Percentiles rank a stretch among this genome's conserved stretches.
These are phyloP conservation scores for Massospora cicadina DNA, from an alignment of 371 early-diverging fungal species.

Conservation along the genomic window DNA sequence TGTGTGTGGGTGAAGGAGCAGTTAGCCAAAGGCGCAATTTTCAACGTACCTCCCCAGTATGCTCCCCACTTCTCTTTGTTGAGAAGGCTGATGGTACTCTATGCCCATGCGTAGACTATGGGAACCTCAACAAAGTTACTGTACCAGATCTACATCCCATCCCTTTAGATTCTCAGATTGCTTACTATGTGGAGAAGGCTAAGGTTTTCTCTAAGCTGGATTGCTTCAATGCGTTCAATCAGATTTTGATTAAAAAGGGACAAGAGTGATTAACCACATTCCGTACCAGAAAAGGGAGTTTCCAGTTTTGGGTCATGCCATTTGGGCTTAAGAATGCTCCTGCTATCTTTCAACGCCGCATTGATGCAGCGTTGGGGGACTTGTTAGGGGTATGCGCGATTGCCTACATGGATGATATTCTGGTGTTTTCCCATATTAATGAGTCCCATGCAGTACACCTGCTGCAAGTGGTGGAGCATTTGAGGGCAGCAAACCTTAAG, in stretches of 20 bases:
- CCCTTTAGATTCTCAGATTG: constrained; percentile 19
- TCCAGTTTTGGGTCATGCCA: constrained; percentile 15
- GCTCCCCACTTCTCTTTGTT: constrained; percentile 17
- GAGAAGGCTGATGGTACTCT: constrained; percentile 18
- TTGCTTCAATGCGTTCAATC: constrained; percentile 21
- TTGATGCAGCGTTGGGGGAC: constrained; percentile 20
- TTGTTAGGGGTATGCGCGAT: constrained; percentile 15
- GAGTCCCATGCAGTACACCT: constrained; percentile 22
- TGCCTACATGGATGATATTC: constrained; percentile 27
- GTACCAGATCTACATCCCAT: constrained; percentile 19
- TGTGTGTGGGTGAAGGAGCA: neutral
- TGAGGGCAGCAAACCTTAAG: constrained; percentile 17
- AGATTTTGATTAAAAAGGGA: constrained; percentile 16
- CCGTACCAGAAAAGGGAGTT: constrained; percentile 15
- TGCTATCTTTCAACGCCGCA: constrained; percentile 18
- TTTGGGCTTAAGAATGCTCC: constrained; percentile 23
- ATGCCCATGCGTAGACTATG: constrained; percentile 22
- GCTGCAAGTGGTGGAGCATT: constrained; percentile 16
- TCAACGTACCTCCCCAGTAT: neutral
- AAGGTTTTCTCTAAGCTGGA: constrained; percentile 21
- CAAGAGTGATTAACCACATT: constrained; percentile 22
- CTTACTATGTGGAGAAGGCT: constrained; percentile 17
- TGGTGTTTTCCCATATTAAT: constrained; percentile 17
- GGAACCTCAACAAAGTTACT: constrained; percentile 21
- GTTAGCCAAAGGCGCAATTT: neutral